A percentile compares a stretch with the other conserved stretches of the same genome.
These are phyloP conservation scores for Amanita subjunquillea DNA, from an alignment of 768 basidiomycete genomes.

Conservation along the genomic window DNA sequence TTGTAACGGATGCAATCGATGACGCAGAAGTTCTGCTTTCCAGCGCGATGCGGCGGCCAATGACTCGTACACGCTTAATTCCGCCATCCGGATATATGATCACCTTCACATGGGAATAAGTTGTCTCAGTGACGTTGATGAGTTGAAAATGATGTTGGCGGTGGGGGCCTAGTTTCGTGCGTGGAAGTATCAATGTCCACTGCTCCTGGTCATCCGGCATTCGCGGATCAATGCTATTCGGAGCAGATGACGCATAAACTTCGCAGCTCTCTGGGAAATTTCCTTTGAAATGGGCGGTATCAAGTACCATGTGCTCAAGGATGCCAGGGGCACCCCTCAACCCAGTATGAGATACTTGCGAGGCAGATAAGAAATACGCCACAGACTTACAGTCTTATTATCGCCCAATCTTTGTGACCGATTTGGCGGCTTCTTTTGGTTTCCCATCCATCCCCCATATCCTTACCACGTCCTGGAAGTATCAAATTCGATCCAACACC, in stretches of 20 bases:
- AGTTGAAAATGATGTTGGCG: constrained; percentile 84
- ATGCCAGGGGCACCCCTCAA: constrained; percentile 62
- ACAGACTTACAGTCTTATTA: constrained; percentile 71
- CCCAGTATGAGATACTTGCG: constrained; percentile 1
- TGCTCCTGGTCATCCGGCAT: constrained; percentile 26
- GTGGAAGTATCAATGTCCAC: constrained; percentile 71
- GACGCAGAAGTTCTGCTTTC: background rate
- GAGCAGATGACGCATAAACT: constrained; percentile 46
- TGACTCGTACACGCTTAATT: constrained; percentile 81
- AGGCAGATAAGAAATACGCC: background rate
- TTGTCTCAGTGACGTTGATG: constrained; percentile 43
- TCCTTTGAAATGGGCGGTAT: constrained; percentile 93
- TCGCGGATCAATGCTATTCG: constrained; percentile 26
- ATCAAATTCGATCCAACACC: constrained; percentile 87
- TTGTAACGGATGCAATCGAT: background rate
- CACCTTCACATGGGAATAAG: constrained; percentile 77
- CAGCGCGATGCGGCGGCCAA: constrained; percentile 41
- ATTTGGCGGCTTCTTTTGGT: constrained; percentile 76
- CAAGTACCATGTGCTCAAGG: constrained; percentile 76
- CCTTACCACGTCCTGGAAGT: constrained; percentile 82
- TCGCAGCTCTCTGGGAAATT: constrained; percentile 91
- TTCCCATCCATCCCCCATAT: constrained; percentile 99
- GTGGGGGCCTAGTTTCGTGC: constrained; percentile 81
- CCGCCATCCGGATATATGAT: constrained; percentile 95
- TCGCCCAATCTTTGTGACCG: constrained; percentile 85